Evolutionary conservation across 495 filamentous ascomycete genomes (phyloP), one percentile per base, ranked within the genome.

Genomic region (Penicillium parvum): DNA sequence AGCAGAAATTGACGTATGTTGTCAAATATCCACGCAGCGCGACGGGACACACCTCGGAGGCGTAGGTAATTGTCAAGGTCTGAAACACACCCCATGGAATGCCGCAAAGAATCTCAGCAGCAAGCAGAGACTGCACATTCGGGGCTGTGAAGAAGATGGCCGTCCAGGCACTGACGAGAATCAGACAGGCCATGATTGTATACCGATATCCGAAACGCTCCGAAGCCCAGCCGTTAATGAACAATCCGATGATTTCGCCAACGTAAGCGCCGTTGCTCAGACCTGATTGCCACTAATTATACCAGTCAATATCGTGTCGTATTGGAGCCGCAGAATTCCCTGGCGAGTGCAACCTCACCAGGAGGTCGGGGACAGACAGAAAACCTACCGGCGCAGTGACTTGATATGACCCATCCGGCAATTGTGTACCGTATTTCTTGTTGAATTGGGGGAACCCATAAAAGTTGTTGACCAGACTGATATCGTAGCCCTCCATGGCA

Each of bases 1-100:
- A 91, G 65, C 84, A 88, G 51, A 86, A 81, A 63, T 89, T 90
- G 63, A 90, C 82, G 44, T 88, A 88, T 20, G 84, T 86, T 0
- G 86, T 90, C 37, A 90, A 57, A 54, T 86, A 88, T 14, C 79
- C 77, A 18, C 86, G 77, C 46, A 90, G 73, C 11, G 79, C 75
- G 3, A 87, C 78, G 4, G 86, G 86, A 50, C 79, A 84, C 26
- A 88, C 83, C 55, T 91, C 86, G 34, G 84, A 86, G 29, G 85
- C 86, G 47, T 90, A 91, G 2, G 85, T 88, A 61, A 85, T 82
- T 36, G 83, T 85, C 20, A 85, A 64, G 1, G 86, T 90, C 61
- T 89, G 85, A 64, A 88, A 88, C 21, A 91, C 80, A 48, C 86
- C 86, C 85, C 85, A 90, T 28, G 83, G 82, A 48, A 90, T 81